Evolutionary conservation across 176 grass and related monocot species (phyloP).

Genomic region (Dactylis glomerata): DNA sequence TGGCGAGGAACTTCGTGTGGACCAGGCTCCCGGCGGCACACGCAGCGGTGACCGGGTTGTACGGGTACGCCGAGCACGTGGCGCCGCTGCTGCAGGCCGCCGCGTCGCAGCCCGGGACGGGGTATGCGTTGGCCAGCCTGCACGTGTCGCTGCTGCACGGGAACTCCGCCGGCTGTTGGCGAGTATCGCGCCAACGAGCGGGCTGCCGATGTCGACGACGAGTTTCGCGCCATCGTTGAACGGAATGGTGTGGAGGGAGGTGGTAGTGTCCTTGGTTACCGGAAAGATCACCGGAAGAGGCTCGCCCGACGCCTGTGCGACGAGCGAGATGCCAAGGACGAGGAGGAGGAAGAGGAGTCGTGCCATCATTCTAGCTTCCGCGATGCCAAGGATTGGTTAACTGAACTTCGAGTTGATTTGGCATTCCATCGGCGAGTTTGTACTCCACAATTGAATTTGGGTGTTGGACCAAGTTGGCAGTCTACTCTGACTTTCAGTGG

Average conservation of each 20-base stretch:
- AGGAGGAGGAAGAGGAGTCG: background rate
- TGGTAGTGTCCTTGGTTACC: constrained; percentile 21
- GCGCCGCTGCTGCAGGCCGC: background rate
- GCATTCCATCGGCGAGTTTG: too few relatives aligned
- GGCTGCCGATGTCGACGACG: constrained; percentile 27
- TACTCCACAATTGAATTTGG: too few relatives aligned
- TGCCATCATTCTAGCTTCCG: background rate
- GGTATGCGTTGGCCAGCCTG: constrained; percentile 19
- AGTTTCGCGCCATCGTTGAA: background rate
- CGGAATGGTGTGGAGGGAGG: constrained; percentile 31
- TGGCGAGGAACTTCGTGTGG: constrained; percentile 19
- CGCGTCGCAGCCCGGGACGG: background rate
- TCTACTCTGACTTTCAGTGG: too few relatives aligned
- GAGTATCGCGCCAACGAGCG: constrained; percentile 15
- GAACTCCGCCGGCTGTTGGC: background rate
- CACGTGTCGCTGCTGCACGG: background rate
- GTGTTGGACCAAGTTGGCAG: too few relatives aligned
- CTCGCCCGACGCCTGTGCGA: background rate
- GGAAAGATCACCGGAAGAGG: background rate
- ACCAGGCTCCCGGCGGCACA: constrained; percentile 33
- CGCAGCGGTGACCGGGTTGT: constrained; percentile 31
- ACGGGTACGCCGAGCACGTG: constrained; percentile 23
- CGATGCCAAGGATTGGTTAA: too few relatives aligned
- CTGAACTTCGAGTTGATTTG: too few relatives aligned
- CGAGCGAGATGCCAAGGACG: background rate